Percentiles rank a stretch among this genome's conserved stretches.
Evolutionary conservation across 2,329 filamentous ascomycete genomes (phyloP).

Genomic region (Alternaria gaisen): DNA sequence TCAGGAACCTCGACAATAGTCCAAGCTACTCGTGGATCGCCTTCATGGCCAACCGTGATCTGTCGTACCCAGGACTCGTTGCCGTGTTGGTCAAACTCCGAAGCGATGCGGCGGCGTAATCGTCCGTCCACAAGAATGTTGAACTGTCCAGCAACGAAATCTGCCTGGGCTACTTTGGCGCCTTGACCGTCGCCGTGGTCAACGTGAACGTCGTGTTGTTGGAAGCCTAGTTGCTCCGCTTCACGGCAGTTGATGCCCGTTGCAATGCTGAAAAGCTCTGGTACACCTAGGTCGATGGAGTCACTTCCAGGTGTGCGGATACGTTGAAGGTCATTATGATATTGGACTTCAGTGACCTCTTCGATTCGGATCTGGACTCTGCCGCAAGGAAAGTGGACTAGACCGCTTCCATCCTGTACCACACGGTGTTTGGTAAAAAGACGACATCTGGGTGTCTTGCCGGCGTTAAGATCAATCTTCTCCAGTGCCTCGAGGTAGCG

Average conservation of each 20-base stretch:
- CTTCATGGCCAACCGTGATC: constrained; percentile 14
- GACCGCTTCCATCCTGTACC: constrained; percentile 24
- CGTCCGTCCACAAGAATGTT: constrained; percentile 16
- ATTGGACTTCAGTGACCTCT: constrained; percentile 23
- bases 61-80: constrained; percentile 16
- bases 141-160: constrained; percentile 16
- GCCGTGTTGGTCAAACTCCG: constrained; percentile 13
- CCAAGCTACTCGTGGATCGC: constrained; percentile 12
- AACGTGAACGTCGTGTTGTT: constrained; percentile 24
- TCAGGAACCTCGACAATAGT: constrained; percentile 16
- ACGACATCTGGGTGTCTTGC: constrained; percentile 18
- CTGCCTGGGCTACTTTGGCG: constrained; percentile 15
- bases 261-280: constrained; percentile 15
- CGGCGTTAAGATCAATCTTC: constrained; percentile 22
- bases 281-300: constrained; percentile 14
- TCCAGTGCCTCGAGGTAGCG: constrained; percentile 28
- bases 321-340: constrained; percentile 20
- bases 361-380: constrained; percentile 27
- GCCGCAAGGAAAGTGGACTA: constrained; percentile 18
- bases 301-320: constrained; percentile 26
- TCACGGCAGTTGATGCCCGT: constrained; percentile 22
- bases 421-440: constrained; percentile 27
- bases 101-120: constrained; percentile 15
- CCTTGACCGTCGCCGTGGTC: constrained; percentile 29
- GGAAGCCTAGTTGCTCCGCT: constrained; percentile 26